Evolutionary conservation across 2,329 filamentous ascomycete genomes (phyloP).

Genomic region (Exophiala phaeomuriformis): DNA sequence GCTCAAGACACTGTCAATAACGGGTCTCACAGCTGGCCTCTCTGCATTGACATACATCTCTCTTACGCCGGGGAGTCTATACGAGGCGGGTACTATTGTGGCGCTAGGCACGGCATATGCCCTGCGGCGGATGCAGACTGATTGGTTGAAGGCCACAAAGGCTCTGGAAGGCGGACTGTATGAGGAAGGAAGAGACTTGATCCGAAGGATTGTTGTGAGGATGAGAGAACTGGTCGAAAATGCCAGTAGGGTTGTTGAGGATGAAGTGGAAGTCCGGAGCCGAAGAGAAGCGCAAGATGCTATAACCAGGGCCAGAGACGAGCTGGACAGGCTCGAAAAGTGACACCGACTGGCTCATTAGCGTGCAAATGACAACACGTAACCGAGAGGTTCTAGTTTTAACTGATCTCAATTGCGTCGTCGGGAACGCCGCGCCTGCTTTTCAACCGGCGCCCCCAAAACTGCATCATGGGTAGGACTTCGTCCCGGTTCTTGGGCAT

Average conservation of each 20-base stretch:
- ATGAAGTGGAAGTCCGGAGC: conserved; percentile 30
- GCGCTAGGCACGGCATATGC: conserved; percentile 53
- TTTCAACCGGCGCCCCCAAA: conserved; percentile 42
- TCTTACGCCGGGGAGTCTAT: conserved; percentile 44
- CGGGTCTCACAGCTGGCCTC: conserved; percentile 46
- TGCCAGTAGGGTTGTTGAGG: conserved; percentile 35
- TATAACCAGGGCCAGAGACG: conserved; percentile 42
- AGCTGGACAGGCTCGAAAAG: conserved; percentile 31
- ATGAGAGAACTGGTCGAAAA: conserved; percentile 43
- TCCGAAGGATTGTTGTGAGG: conserved; percentile 48
- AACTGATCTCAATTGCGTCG: conserved; percentile 38
- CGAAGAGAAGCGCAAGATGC: conserved; percentile 40
- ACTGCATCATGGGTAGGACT: conserved; percentile 85
- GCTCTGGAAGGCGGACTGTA: conserved; percentile 48
- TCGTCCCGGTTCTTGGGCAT: conserved; percentile 83
- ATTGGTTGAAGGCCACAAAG: conserved; percentile 50
- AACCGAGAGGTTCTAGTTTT: background rate
- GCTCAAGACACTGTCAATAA: conserved; percentile 66
- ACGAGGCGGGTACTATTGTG: conserved; percentile 54
- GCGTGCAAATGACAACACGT: too few relatives aligned
- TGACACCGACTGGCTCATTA: background rate
- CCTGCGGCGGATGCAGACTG: conserved; percentile 50
- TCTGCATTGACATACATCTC: conserved; percentile 51
- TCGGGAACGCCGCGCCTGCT: conserved; percentile 42
- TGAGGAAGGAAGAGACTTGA: conserved; percentile 51